phyloP scores from a whole-genome alignment of 345 rosid genomes.

The Eucalyptus sideroxylon region DNA sequence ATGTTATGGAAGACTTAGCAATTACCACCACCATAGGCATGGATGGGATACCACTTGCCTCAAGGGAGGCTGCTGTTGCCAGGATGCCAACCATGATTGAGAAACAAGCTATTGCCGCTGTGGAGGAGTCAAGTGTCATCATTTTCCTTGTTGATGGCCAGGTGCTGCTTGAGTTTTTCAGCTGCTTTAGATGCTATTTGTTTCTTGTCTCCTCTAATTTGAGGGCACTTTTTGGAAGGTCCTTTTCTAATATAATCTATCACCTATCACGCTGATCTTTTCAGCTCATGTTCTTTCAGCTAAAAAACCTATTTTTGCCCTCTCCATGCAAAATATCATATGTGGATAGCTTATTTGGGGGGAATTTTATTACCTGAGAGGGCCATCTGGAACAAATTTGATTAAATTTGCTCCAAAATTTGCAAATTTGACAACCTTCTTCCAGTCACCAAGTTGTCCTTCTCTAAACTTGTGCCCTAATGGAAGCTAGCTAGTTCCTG shows the following conservation, averaged over 20 bases:
- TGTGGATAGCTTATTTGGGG: background rate
- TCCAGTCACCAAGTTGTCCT: background rate
- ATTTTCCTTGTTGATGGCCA: constrained; percentile 93
- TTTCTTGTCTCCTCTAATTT: background rate
- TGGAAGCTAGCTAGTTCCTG: background rate
- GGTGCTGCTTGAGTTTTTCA: constrained; percentile 21
- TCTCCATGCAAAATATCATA: background rate
- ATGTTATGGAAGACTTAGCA: constrained; percentile 72
- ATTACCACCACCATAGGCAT: constrained; percentile 79
- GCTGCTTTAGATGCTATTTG: background rate
- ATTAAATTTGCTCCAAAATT: background rate
- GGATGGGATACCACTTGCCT: constrained; percentile 77
- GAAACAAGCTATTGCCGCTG: constrained; percentile 88
- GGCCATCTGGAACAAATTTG: background rate
- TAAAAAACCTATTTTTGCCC: background rate
- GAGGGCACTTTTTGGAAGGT: background rate
- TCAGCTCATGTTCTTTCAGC: background rate
- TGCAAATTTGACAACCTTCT: background rate
- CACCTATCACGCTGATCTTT: background rate
- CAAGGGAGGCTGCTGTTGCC: constrained; percentile 90
- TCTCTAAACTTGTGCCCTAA: background rate
- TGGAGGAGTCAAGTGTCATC: constrained; percentile 72
- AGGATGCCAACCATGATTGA: constrained; percentile 98
- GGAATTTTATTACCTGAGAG: background rate
- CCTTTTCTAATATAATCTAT: background rate